A percentile compares a stretch with the other conserved stretches of the same genome.
These are phyloP conservation scores for Lecanicillium sp. DNA, from an alignment of 2,329 filamentous ascomycete species.

Conservation along the genomic window DNA sequence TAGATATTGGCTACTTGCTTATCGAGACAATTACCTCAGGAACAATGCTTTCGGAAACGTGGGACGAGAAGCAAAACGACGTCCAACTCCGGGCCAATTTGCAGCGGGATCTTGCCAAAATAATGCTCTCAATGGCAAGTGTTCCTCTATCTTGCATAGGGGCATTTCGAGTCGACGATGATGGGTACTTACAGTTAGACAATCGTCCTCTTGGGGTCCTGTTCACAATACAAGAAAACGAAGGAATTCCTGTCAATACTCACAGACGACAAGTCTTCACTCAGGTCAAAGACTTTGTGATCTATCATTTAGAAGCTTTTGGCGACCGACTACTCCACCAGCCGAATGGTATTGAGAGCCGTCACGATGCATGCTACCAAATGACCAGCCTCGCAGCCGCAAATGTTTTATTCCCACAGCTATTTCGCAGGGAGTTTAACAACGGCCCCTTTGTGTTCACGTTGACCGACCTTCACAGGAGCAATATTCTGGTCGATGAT, in stretches of 20 bases:
- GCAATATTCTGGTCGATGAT: constrained; percentile 26
- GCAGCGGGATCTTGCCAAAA: constrained; percentile 19
- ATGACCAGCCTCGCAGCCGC: constrained; percentile 13
- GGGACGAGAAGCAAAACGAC: constrained; percentile 13
- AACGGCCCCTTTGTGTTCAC: constrained; percentile 19
- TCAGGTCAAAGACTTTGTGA: constrained; percentile 11
- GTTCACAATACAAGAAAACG: constrained; percentile 11
- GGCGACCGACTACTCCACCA: constrained; percentile 12
- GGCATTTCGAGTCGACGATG: constrained; percentile 18
- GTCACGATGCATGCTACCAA: constrained; percentile 10
- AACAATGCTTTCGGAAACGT: constrained; percentile 14
- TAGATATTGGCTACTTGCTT: constrained; percentile 14
- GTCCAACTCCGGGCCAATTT: constrained; percentile 15
- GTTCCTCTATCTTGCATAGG: constrained; percentile 20
- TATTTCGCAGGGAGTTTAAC: constrained; percentile 14
- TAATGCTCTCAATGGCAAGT: constrained; percentile 22
- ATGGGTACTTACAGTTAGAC: constrained; percentile 21
- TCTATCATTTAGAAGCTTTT: constrained; percentile 10
- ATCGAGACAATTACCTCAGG: constrained; percentile 13
- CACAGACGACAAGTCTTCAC: constrained; percentile 10
- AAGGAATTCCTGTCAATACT: constrained; percentile 11
- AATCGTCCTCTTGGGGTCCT: constrained; percentile 11
- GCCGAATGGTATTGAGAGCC: constrained; percentile 12
- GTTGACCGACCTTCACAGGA: constrained; percentile 23
- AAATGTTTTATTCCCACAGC: constrained; percentile 9